These are phyloP conservation scores for Neurospora africana DNA, from an alignment of 495 filamentous ascomycete species.

Conservation along the genomic window DNA sequence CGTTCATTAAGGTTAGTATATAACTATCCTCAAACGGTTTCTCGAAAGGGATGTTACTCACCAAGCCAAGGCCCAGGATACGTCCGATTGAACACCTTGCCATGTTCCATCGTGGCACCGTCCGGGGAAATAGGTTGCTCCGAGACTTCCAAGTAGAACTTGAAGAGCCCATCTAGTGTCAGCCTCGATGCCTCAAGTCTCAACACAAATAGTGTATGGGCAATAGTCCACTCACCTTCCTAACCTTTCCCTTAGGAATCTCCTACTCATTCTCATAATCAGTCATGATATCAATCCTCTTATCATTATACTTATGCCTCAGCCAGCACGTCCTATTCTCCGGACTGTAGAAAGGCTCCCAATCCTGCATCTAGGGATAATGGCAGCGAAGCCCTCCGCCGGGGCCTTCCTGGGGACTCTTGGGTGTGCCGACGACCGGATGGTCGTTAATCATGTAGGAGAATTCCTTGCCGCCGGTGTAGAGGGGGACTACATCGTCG, in stretches of 20 bases:
- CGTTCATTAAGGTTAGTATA: neutral
- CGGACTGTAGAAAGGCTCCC: slow-evolving; percentile 1
- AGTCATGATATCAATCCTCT: slow-evolving; percentile 6
- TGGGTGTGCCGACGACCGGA: slow-evolving; percentile 3
- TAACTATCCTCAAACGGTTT: neutral
- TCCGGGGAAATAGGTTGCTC: slow-evolving; percentile 9
- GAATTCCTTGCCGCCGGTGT: neutral
- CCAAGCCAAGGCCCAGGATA: slow-evolving; percentile 10
- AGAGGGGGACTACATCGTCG: neutral
- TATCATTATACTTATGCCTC: neutral
- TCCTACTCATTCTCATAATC: slow-evolving; percentile 5
- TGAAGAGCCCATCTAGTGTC: neutral
- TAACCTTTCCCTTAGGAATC: neutral
- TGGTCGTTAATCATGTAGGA: neutral
- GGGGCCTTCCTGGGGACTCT: slow-evolving; percentile 3
- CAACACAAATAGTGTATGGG: neutral
- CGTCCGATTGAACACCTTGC: slow-evolving; percentile 6
- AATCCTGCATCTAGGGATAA: slow-evolving; percentile 2
- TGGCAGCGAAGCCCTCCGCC: neutral
- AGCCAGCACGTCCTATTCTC: slow-evolving; percentile 7
- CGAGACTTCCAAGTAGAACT: slow-evolving; percentile 7
- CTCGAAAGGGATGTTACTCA: neutral
- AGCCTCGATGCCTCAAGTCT: neutral
- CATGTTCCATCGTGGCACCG: slow-evolving; percentile 9
- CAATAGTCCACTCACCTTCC: neutral